phyloP scores from a whole-genome alignment of 768 basidiomycete species.

The Lentinula lateritia region DNA sequence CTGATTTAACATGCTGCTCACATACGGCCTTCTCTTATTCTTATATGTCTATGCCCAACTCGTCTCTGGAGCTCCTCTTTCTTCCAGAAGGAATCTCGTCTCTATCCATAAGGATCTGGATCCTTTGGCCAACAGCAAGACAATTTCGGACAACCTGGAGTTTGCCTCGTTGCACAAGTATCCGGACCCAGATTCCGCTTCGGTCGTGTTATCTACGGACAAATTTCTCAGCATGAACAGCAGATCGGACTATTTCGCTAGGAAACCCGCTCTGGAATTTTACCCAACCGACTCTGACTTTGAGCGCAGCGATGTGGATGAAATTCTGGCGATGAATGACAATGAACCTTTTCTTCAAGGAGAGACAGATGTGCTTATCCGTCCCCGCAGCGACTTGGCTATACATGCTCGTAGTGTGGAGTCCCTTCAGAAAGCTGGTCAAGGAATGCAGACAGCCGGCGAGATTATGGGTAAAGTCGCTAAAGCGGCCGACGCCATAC shows the following conservation, averaged over 20 bases:
- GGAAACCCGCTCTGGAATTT: background rate
- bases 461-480: background rate
- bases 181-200: background rate
- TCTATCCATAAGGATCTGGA: background rate
- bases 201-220: background rate
- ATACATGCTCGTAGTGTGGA: background rate
- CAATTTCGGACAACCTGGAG: background rate
- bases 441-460: background rate
- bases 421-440: background rate
- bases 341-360: no score
- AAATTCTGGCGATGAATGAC: background rate
- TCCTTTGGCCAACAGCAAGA: background rate
- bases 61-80: background rate
- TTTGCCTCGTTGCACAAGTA: background rate
- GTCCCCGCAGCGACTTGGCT: background rate
- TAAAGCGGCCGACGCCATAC: background rate
- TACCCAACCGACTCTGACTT: background rate
- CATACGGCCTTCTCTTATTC: background rate
- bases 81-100: background rate
- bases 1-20: background rate
- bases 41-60: background rate
- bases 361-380: background rate
- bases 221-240: background rate
- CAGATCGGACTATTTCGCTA: background rate
- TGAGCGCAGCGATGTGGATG: background rate